phyloP scores from a whole-genome alignment of 139 green algal species.

The Ettlia oleoabundans region DNA sequence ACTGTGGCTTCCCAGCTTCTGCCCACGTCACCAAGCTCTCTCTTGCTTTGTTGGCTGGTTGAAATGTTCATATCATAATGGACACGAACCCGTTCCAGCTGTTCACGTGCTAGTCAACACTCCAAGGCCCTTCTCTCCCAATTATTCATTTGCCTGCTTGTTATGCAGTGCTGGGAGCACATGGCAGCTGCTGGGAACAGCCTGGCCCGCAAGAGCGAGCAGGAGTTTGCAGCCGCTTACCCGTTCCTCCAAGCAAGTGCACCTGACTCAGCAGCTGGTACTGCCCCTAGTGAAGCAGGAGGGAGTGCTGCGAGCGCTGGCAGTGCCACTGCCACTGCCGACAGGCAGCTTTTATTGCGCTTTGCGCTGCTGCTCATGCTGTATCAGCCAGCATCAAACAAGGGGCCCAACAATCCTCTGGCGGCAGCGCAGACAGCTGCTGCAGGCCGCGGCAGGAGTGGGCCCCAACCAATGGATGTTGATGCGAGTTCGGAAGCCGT shows the following conservation, averaged over 20 bases:
- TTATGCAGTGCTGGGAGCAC: conserved; percentile 30
- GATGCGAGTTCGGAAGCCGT: background rate
- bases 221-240: conserved; percentile 40
- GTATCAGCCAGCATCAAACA: conserved; percentile 61
- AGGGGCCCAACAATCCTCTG: background rate
- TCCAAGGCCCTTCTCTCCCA: background rate
- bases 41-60: too few species aligned
- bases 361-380: conserved; percentile 75
- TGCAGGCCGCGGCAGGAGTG: background rate
- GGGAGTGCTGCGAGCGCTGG: background rate
- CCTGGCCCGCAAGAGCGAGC: conserved; percentile 7
- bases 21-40: too few species aligned
- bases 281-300: background rate
- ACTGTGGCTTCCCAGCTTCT: too few species aligned
- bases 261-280: background rate
- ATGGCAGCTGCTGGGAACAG: background rate
- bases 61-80: too few species aligned
- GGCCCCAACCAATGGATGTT: conserved; percentile 29
- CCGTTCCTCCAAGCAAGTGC: conserved; percentile 33
- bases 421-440: background rate
- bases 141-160: background rate
- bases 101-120: too few species aligned
- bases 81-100: too few species aligned
- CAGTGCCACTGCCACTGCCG: conserved; percentile 19
- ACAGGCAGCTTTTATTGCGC: conserved; percentile 59